Evolutionary conservation across 805 yeast species (phyloP).

Genomic region (Kuraishia floccosa): DNA sequence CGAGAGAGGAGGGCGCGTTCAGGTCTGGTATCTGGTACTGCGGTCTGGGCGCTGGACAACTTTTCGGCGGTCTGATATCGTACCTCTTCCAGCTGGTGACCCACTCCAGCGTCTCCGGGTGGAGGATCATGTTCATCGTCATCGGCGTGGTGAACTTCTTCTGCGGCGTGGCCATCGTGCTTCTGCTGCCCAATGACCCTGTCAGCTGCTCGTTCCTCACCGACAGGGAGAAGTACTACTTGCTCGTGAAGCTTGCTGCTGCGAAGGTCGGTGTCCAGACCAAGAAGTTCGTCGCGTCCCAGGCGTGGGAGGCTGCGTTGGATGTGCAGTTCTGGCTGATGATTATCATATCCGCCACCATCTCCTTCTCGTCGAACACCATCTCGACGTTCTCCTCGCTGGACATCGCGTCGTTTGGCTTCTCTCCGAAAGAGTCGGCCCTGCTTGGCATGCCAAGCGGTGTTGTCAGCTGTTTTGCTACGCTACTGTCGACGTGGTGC

Average conservation of each 20-base stretch:
- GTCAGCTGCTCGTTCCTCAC: not conserved
- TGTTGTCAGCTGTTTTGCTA: slow-evolving; percentile 29
- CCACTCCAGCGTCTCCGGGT: slow-evolving; percentile 30
- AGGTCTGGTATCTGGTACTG: slow-evolving; percentile 23
- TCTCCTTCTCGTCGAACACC: slow-evolving; percentile 35
- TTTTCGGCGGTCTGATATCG: slow-evolving; percentile 32
- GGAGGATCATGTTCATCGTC: slow-evolving; percentile 50
- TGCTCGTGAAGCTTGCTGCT: slow-evolving; percentile 31
- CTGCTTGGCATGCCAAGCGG: slow-evolving; percentile 50
- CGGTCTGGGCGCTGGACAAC: slow-evolving; percentile 28
- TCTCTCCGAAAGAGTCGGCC: slow-evolving; percentile 29
- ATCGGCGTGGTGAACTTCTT: slow-evolving; percentile 42
- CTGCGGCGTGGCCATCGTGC: slow-evolving; percentile 32
- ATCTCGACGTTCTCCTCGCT: slow-evolving; percentile 42
- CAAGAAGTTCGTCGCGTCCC: slow-evolving; percentile 29
- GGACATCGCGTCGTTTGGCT: slow-evolving; percentile 41
- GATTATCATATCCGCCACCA: slow-evolving; percentile 28
- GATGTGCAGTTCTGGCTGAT: slow-evolving; percentile 42
- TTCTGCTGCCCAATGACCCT: slow-evolving; percentile 15
- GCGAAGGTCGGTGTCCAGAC: slow-evolving; percentile 44
- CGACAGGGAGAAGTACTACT: slow-evolving; percentile 23
- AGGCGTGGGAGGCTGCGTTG: slow-evolving; percentile 31
- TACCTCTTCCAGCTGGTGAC: slow-evolving; percentile 43
- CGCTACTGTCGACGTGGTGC: slow-evolving; percentile 13
- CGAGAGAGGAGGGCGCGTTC: slow-evolving; percentile 17